phyloP scores from a whole-genome alignment of 768 basidiomycete species.

The Thelephora ganbajun region DNA sequence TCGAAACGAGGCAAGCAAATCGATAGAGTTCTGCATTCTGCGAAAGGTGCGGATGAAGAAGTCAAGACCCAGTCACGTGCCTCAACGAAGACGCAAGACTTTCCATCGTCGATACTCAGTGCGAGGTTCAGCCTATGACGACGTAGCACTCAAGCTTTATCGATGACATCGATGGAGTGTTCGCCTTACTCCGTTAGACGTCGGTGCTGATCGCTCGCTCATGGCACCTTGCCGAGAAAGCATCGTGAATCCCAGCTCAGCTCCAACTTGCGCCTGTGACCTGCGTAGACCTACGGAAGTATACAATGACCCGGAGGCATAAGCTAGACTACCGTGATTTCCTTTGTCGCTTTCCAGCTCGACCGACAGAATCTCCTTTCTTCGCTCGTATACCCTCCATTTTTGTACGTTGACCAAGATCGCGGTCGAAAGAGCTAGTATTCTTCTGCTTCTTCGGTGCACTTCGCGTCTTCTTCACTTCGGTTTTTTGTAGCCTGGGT shows the following conservation, averaged over 20 bases:
- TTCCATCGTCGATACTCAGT: too few species aligned
- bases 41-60: not conserved
- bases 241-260: too few species aligned
- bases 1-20: constrained; percentile 40
- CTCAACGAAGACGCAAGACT: too few species aligned
- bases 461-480: constrained; percentile 12
- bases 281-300: not conserved
- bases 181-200: too few species aligned
- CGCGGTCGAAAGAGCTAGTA: constrained; percentile 38
- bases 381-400: constrained; percentile 52
- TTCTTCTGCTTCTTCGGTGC: constrained; percentile 21
- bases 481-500: constrained; percentile 17
- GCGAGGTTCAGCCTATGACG: too few species aligned
- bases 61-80: not conserved
- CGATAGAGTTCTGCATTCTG: constrained; percentile 37
- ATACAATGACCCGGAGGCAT: not conserved
- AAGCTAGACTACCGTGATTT: constrained; percentile 2
- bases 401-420: constrained; percentile 33
- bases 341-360: constrained; percentile 23
- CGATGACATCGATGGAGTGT: too few species aligned
- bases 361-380: constrained; percentile 41
- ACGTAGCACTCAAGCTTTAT: too few species aligned
- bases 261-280: too few species aligned
- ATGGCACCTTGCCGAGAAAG: too few species aligned
- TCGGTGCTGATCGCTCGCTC: too few species aligned